A percentile compares a stretch with the other conserved stretches of the same genome.
These are phyloP conservation scores for Alliaria petiolata DNA, from an alignment of 345 rosid genomes.

Conservation along the genomic window DNA sequence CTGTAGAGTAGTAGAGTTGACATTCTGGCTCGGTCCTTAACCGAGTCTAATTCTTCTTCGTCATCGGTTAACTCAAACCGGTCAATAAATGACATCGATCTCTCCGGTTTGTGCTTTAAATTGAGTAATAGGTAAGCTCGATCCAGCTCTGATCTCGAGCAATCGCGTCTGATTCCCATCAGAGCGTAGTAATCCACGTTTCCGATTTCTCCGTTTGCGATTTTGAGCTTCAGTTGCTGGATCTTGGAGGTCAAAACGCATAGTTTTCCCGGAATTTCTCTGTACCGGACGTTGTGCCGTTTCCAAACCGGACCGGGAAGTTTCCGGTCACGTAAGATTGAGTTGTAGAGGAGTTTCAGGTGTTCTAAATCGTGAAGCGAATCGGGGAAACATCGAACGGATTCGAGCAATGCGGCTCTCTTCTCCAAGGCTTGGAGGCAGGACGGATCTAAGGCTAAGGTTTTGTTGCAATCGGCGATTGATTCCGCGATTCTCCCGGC, in stretches of 20 bases:
- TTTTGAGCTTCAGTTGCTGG: conserved; percentile 64
- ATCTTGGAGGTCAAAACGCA: conserved; percentile 65
- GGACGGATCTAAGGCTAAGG: conserved; percentile 74
- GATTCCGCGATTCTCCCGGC: conserved; percentile 84
- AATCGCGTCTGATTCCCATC: conserved; percentile 82
- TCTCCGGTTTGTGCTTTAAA: conserved; percentile 90
- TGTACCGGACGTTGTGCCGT: conserved; percentile 76
- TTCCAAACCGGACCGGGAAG: conserved; percentile 99
- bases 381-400: conserved; percentile 85
- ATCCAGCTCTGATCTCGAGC: conserved; percentile 89
- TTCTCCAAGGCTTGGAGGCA: conserved; percentile 88
- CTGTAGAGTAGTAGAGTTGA: conserved; percentile 77
- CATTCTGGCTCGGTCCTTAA: conserved; percentile 76
- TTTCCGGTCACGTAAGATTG: conserved; percentile 85
- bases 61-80: conserved; percentile 77
- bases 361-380: conserved; percentile 93
- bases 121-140: conserved; percentile 82
- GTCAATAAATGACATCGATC: conserved; percentile 67
- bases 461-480: conserved; percentile 86
- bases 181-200: conserved; percentile 82
- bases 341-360: conserved; percentile 78
- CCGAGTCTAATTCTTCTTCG: conserved; percentile 70
- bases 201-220: conserved; percentile 74
- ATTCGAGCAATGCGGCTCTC: conserved; percentile 71
- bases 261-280: conserved; percentile 84